Evolutionary conservation across 768 basidiomycete species (phyloP), one percentile per base, ranked within the genome.

Genomic region (Cystobasidium ongulense): DNA sequence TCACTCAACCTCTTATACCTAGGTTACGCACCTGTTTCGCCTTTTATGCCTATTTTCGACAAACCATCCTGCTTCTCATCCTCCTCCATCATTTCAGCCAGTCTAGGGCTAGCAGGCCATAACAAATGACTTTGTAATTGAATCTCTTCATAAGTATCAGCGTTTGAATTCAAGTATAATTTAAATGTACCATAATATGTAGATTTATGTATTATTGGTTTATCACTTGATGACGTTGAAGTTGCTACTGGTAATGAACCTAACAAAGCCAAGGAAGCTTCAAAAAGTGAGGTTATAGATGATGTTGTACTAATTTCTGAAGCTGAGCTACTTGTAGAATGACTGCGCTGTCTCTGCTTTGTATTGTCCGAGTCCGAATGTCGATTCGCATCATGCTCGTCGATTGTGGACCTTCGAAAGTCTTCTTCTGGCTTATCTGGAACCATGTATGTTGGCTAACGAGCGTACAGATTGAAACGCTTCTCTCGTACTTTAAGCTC

Each of bases 61-160:
- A n/a, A n/a, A 35, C 53, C 68, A 21, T n/a, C 23, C 57, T 61
- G 5, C 57, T 11, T 25, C n/a, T 61, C 57, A 3, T 31, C 31
- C 2, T 43, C 35, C 25, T 71, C 68, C 29, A 71, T 54, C 68
- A 71, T 59, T 38, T 61, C n/a, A 36, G 52, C 53, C 53, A 71
- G 11, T 27, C 54, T 31, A 36, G 54, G 50, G n/a, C 68, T 54
- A 21, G 68, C 23, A 59, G 68, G 68, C 68, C 68, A 71, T 21
- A 71, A 54, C n/a, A 71, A 35, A 59, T 71, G 68, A 38, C 68
- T 71, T 35, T 71, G 68, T 36, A 71, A 54, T 43, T 57, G 21
- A 10, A 36, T 71, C 36, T 71, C 68, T 8, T 36, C 36, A n/a
- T 31, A 46, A 15, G 17, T 31, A 4, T 38, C 39, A 31, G 27